Percentiles rank a stretch among this genome's conserved stretches.
These are phyloP conservation scores for Saccharomyces paradoxus DNA, from an alignment of 805 yeast genomes.

Conservation along the genomic window DNA sequence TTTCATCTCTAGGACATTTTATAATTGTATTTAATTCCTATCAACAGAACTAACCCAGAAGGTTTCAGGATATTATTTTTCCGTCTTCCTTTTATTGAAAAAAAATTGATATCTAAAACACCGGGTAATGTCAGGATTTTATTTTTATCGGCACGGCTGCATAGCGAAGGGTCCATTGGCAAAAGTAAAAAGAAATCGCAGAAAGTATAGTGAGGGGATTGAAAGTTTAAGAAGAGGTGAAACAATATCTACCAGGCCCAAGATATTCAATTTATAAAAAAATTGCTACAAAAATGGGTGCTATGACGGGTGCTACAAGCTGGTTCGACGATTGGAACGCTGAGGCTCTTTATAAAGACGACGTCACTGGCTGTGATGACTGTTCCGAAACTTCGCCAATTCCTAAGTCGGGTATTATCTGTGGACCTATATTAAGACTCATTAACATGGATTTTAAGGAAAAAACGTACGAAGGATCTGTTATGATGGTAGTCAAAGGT, in stretches of 20 bases:
- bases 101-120: background rate
- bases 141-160: background rate
- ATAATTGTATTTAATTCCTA: background rate
- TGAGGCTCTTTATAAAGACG: constrained; percentile 12
- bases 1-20: background rate
- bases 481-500: constrained; percentile 51
- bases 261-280: background rate
- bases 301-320: background rate
- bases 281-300: background rate
- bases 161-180: background rate
- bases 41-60: background rate
- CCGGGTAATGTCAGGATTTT: background rate
- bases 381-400: constrained; percentile 19
- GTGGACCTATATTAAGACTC: constrained; percentile 75
- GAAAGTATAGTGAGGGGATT: background rate
- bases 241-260: background rate
- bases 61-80: background rate
- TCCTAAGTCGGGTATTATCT: constrained; percentile 26
- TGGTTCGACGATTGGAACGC: constrained; percentile 26
- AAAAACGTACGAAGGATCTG: constrained; percentile 53
- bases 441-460: constrained; percentile 50
- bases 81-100: background rate
- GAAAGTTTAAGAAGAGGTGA: background rate
- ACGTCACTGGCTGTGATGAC: constrained; percentile 16
- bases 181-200: background rate